Percentiles rank a stretch among this genome's conserved stretches.
Conservation (phyloP, 306 rosid species). For the Trifolium repens region DNA sequence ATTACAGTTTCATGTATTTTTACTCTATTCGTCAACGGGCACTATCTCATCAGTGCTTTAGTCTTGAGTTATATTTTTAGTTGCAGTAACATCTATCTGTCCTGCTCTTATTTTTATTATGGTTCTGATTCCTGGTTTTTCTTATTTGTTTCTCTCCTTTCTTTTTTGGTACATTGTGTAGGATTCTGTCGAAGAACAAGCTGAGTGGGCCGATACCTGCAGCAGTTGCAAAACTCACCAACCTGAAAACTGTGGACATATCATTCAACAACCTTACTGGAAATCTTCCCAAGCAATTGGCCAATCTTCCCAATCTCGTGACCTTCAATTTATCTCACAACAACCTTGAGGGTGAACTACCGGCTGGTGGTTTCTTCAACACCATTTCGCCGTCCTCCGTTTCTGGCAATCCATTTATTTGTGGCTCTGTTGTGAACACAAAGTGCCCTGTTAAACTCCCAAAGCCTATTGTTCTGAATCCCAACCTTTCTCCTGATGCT, state of each 20-base stretch:
- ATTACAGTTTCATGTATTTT: slow-evolving; percentile 34
- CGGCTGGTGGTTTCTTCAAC: slow-evolving; percentile 90
- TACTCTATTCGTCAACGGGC: not conserved
- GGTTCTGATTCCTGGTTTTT: slow-evolving; percentile 16
- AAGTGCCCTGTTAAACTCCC: slow-evolving; percentile 90
- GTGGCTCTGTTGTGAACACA: slow-evolving; percentile 84
- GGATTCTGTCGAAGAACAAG: slow-evolving; percentile 71
- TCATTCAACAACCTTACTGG: slow-evolving; percentile 81
- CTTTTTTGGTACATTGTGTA: slow-evolving; percentile 48
- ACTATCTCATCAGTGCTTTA: slow-evolving; percentile 10
- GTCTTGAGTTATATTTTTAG: slow-evolving; percentile 15
- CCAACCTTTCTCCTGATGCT: slow-evolving; percentile 76
- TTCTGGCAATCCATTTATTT: slow-evolving; percentile 81
- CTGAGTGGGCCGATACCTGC: slow-evolving; percentile 76
- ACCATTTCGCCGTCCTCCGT: slow-evolving; percentile 80
- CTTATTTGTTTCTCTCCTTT: slow-evolving; percentile 4
- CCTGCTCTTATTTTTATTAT: slow-evolving; percentile 9
- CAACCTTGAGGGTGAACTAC: slow-evolving; percentile 91
- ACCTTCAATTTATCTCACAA: slow-evolving; percentile 91
- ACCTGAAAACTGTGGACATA: slow-evolving; percentile 77
- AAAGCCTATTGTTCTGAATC: slow-evolving; percentile 95
- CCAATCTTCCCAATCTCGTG: slow-evolving; percentile 81
- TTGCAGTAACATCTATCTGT: slow-evolving; percentile 8
- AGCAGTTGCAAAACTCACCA: slow-evolving; percentile 68
- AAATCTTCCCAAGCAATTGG: slow-evolving; percentile 81